A percentile compares a stretch with the other conserved stretches of the same genome.
Conservation (phyloP, 306 rosid species). For the Alnus rubra region DNA sequence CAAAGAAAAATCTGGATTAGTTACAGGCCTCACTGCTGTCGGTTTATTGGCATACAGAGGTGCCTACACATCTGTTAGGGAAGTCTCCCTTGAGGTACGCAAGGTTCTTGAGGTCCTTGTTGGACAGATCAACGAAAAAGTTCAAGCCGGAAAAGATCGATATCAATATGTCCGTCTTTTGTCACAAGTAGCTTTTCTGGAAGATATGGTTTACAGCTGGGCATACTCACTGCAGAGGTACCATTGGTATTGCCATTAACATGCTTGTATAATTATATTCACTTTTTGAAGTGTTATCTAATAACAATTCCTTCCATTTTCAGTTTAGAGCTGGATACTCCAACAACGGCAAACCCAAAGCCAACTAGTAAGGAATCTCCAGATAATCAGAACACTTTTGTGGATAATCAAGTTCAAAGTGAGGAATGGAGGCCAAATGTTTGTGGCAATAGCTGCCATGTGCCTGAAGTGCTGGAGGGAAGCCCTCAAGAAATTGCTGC, state of each 20-base stretch:
- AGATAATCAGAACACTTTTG: conserved; percentile 24
- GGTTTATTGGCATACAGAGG: conserved; percentile 92
- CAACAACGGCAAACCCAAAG: conserved; percentile 33
- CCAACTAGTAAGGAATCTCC: conserved; percentile 23
- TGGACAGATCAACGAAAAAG: conserved; percentile 55
- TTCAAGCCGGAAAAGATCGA: conserved; percentile 79
- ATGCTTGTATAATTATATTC: conserved; percentile 8
- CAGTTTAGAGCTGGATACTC: conserved; percentile 77
- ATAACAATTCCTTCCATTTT: conserved; percentile 43
- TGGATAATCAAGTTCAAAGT: conserved; percentile 44
- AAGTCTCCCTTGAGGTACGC: conserved; percentile 76
- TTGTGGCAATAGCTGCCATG: conserved; percentile 38
- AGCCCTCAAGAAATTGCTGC: conserved; percentile 40
- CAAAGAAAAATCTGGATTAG: conserved; percentile 67
- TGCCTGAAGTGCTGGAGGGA: conserved; percentile 43
- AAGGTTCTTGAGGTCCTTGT: conserved; percentile 79
- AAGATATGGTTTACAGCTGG: conserved; percentile 93
- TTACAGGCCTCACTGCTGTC: conserved; percentile 82
- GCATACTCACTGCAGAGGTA: conserved; percentile 80
- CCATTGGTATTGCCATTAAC: conserved; percentile 22
- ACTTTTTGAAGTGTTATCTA: conserved; percentile 27
- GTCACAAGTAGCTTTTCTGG: conserved; percentile 93
- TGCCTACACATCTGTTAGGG: conserved; percentile 71
- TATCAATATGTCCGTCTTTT: conserved; percentile 74
- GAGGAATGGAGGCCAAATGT: conserved; percentile 38